phyloP scores from a whole-genome alignment of 2,329 filamentous ascomycete species.

The Curvularia sp. region DNA sequence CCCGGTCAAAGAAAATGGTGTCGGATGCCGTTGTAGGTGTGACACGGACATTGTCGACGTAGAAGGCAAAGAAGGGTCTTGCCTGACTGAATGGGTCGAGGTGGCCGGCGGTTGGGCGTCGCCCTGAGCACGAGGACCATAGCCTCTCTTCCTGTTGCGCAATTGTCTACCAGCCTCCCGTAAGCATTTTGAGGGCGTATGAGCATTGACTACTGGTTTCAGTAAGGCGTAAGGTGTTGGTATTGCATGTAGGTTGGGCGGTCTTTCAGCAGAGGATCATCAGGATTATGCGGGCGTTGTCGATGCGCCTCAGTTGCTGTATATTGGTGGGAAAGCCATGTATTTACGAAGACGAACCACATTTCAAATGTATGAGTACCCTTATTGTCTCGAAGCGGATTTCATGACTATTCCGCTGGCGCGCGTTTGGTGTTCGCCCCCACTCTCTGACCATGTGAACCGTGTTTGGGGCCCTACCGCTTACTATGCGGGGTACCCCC shows the following conservation, averaged over 20 bases:
- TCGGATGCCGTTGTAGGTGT: conserved; percentile 94
- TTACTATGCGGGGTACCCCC: conserved; percentile 18
- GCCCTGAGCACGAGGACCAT: conserved; percentile 43
- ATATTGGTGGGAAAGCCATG: conserved; percentile 4
- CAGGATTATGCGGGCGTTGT: conserved; percentile 21
- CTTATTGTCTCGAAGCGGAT: not conserved
- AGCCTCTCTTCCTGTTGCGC: conserved; percentile 20
- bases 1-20: conserved; percentile 88
- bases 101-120: conserved; percentile 92
- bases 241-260: conserved; percentile 26
- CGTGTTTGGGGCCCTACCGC: conserved; percentile 17
- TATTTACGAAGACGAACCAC: conserved; percentile 14
- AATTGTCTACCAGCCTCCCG: conserved; percentile 25
- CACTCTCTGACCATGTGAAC: conserved; percentile 11
- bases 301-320: conserved; percentile 6
- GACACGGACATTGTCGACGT: conserved; percentile 98
- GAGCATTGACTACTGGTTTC: conserved; percentile 25
- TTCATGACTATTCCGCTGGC: not conserved
- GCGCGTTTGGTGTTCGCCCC: conserved; percentile 2
- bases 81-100: conserved; percentile 94
- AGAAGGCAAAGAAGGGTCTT: conserved; percentile 96
- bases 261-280: conserved; percentile 12
- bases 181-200: conserved; percentile 33
- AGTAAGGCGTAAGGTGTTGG: conserved; percentile 34
- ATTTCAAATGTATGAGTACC: not conserved